These are phyloP conservation scores for Pythium aquatile DNA, from an alignment of 352 stramenopile species.

Conservation along the genomic window DNA sequence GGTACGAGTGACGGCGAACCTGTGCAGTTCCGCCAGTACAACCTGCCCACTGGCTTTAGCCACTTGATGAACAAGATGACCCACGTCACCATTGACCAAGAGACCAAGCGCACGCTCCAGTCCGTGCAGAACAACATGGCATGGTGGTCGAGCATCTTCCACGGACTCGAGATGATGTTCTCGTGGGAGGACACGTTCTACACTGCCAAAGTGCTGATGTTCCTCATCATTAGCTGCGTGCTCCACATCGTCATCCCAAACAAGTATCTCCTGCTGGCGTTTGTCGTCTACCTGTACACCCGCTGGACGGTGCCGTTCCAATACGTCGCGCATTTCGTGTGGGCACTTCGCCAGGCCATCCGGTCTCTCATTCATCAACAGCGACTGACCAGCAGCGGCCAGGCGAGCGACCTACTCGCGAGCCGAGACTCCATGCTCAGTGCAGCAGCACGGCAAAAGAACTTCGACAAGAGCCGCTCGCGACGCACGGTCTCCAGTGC, in stretches of 20 bases:
- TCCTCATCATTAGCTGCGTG: constrained; percentile 82
- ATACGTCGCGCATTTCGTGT: constrained; percentile 65
- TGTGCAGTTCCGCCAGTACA: constrained; percentile 74
- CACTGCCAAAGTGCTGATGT: constrained; percentile 74
- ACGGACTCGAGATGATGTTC: constrained; percentile 85
- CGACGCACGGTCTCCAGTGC: constrained; percentile 62
- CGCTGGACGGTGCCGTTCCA: constrained; percentile 82
- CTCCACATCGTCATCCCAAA: constrained; percentile 84
- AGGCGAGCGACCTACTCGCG: constrained; percentile 48
- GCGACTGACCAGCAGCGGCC: constrained; percentile 56
- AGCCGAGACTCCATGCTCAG: constrained; percentile 34
- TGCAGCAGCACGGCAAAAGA: constrained; percentile 11
- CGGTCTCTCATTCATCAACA: constrained; percentile 76
- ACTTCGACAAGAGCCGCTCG: constrained; percentile 43
- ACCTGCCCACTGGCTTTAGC: constrained; percentile 78
- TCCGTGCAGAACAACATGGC: constrained; percentile 89
- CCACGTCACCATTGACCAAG: constrained; percentile 78
- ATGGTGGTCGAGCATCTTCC: constrained; percentile 84
- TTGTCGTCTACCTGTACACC: constrained; percentile 78
- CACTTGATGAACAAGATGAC: constrained; percentile 91
- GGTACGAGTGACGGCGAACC: constrained; percentile 36
- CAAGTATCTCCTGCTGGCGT: constrained; percentile 74
- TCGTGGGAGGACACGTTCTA: constrained; percentile 88
- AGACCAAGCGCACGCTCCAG: constrained; percentile 82
- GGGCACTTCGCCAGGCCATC: constrained; percentile 63